Evolutionary conservation across 345 rosid species (phyloP).

Genomic region (Carallia pectinifolia): DNA sequence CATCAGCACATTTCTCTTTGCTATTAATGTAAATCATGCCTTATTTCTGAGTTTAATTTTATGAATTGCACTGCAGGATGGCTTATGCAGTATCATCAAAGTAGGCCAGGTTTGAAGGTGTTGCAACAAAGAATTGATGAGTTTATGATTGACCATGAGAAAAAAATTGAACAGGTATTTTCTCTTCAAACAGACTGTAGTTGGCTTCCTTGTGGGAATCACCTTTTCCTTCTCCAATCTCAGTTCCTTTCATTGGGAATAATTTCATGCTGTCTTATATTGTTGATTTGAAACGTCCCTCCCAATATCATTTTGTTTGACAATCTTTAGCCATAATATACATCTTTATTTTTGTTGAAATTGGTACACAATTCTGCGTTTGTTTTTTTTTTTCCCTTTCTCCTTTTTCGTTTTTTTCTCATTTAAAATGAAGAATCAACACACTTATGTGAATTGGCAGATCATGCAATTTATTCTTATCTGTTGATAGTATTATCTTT

Average conservation of each 20-base stretch:
- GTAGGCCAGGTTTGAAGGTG: conserved; percentile 71
- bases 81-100: conserved; percentile 64
- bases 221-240: background rate
- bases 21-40: background rate
- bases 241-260: background rate
- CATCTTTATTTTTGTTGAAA: background rate
- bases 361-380: background rate
- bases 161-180: conserved; percentile 69
- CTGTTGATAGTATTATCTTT: background rate
- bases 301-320: background rate
- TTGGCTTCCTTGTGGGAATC: background rate
- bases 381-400: background rate
- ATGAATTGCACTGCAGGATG: conserved; percentile 55
- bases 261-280: too few relatives aligned
- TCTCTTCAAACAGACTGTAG: background rate
- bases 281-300: too few relatives aligned
- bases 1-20: background rate
- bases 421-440: background rate
- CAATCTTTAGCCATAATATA: background rate
- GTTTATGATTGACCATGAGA: conserved; percentile 68
- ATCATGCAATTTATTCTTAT: background rate
- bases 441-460: background rate
- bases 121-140: conserved; percentile 82
- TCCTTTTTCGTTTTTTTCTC: background rate
- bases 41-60: conserved; percentile 15